Evolutionary conservation across 345 rosid species (phyloP), one percentile per base, ranked within the genome.

Genomic region (Gossypium bickii): DNA sequence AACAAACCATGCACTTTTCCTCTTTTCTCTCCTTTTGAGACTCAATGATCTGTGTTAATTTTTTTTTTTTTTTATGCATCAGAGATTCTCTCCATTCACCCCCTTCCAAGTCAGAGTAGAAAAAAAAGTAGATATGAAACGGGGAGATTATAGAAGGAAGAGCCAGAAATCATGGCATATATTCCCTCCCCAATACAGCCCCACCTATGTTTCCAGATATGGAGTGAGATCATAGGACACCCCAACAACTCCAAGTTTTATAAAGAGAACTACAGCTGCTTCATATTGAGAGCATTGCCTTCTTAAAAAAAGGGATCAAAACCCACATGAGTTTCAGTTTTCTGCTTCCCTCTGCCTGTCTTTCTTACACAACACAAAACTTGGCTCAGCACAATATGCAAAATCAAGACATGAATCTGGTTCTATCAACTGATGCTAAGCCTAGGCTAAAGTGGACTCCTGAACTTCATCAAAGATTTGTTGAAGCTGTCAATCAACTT

Each of bases 371-470:
- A 34, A 44, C 78, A 75, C 47, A 52, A 70, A 55, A 74, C 71
- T 83, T 80, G 87, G 81, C 76, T 75, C 68, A 77, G 74, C 86
- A 80, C 76, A 73, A 73, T 47, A 71, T 78, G 74, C 89, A 83
- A 68, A 88, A 82, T 80, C 86, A 80, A 59, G 84, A 83, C 73
- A 89, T 86, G 96, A 90, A 78, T 76, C 87, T 93, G 85, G 88
- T 91, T 64, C 79, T 91, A 77, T 92, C 99, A 47, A 83, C 92
- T 44, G 98, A 95, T 88, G 92, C 97, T 43, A 95, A 95, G 82
- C 99, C 99, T 58, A 91, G 97, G 84, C 87, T 95, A 29, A 95
- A 95, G 82, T 92, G 99, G 99, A 92, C 96, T 78, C 83, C 86
- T 56, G 99, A 95, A 81, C 97, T 95, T 57, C 99, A 93, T 84